Evolutionary conservation across 176 grass and related monocot genomes (phyloP), one percentile per base, ranked within the genome.

Genomic region (Zoysia pacifica): DNA sequence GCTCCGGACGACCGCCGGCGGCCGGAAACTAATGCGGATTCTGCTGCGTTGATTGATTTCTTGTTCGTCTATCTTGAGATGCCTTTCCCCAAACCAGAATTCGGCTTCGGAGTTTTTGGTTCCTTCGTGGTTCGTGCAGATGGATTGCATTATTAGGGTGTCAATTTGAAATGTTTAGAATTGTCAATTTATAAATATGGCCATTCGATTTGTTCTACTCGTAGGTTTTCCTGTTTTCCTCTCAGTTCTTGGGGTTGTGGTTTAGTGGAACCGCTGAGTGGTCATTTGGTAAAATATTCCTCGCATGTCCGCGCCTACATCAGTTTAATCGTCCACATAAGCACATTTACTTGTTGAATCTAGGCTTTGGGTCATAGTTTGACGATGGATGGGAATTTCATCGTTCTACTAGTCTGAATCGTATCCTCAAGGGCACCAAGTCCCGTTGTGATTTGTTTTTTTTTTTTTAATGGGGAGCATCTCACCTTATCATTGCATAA

Each of bases 11-110:
- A 71, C 41, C 54, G 80, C 54, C 65, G 69, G 63, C 65, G 42
- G 84, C 75, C 62, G 79, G 53, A 86, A 74, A 43, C 47, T 86
- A 12, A 6, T 68, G 47, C 75, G 70, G 55, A 82, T 79, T 81
- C 67, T 86, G 28, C 54, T 82, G 69, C 83, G 47, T 18, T 84
- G 81, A 85, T 78, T 64, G 69, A 44, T 41, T 75, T 62, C 62
- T 53, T 49, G 41, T 60, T 85, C 58, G 65, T 54, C 56, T 74
- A 28, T 73, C 69, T 51, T 70, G 62, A 80, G 62, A 43, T 40
- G 79, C 42, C 1, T 76, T 75, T 55, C 53, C 19, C 4, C 15
- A 14, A 18, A 6, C 15, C 15, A 62, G 55, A 51, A 46, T 72
- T 47, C 14, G 58, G 44, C 37, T 16, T 61, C 52, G 15, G 51